A percentile compares a stretch with the other conserved stretches of the same genome.
phyloP scores from a whole-genome alignment of 306 rosid species.

The Senna siamea region DNA sequence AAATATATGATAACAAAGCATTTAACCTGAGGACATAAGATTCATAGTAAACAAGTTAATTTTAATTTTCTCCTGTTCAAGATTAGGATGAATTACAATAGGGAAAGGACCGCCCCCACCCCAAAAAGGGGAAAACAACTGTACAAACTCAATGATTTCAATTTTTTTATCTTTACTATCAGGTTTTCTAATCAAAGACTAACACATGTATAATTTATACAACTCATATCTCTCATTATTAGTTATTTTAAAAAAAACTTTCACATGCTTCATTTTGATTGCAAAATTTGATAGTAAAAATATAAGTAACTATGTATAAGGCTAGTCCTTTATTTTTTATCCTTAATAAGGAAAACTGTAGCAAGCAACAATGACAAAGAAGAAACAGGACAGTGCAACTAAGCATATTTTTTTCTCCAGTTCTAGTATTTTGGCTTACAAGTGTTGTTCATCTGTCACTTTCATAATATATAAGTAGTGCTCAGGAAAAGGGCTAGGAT shows the following conservation, averaged over 20 bases:
- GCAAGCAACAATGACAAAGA: neutral
- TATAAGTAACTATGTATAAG: too few relatives aligned
- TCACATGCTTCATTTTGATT: too few relatives aligned
- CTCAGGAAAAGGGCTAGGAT: neutral
- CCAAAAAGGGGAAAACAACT: neutral
- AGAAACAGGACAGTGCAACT: neutral
- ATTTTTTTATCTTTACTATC: too few relatives aligned
- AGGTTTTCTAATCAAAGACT: too few relatives aligned
- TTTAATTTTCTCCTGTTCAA: neutral
- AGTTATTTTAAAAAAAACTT: too few relatives aligned
- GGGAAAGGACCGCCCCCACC: neutral
- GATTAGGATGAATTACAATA: neutral
- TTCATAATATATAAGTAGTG: neutral
- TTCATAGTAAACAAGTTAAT: neutral
- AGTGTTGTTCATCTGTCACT: conserved; percentile 2
- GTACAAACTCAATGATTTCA: too few relatives aligned
- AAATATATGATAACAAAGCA: neutral
- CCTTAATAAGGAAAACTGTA: neutral
- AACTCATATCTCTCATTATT: too few relatives aligned
- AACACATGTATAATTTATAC: too few relatives aligned
- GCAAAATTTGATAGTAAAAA: too few relatives aligned
- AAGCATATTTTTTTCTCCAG: neutral
- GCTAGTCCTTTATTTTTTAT: too few relatives aligned
- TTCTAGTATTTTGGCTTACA: conserved; percentile 1
- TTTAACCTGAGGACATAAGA: neutral